Evolutionary conservation across 2,329 filamentous ascomycete genomes (phyloP), one percentile per base, ranked within the genome.

Genomic region (Aspergillus fischeri): DNA sequence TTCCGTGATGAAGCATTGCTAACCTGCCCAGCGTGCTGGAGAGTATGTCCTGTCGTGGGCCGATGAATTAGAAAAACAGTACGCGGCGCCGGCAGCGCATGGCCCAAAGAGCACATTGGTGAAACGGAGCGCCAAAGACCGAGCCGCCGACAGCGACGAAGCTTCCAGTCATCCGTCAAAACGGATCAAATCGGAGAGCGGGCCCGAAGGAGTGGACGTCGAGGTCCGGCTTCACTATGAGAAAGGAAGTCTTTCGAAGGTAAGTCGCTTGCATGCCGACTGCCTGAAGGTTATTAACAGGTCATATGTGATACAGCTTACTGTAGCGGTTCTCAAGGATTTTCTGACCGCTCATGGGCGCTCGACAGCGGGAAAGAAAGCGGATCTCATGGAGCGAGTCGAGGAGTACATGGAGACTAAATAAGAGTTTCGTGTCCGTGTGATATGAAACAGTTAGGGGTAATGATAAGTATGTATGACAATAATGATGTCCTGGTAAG

Each of bases 11-110:
- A 6, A 14, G 2, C 3, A 27, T 20, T 28, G 24, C 42, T 52
- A 44, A 65, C 54, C 27, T 50, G 17, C 38, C 8, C 57, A 81
- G 77, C 86, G 93, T 29, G 88, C 90, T 1, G 92, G 92, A 0
- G 83, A 85, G 2, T 90, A 91, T 67, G 83, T 96, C 9, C 79
- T 88, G 49, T 86, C 90, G 35, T 96, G 92, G 87, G 87, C 89
- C 3, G 78, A 84, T 38, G 80, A 83, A 10, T 80, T 97, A 5
- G 83, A 89, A 29, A 75, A 82, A 8, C 84, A 86, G 56, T 81
- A 79, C 63, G 72, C 75, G 10, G 69, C 75, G 32, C 77, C 79
- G 66, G 69, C 75, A 25, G 66, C 70, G 10, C 69, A 72, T 11
- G 73, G 75, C 10, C 71, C 80, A 6, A 74, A 77, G 20, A 73